These are phyloP conservation scores for Striga asiatica DNA, from an alignment of 257 asterid genomes.

Conservation along the genomic window DNA sequence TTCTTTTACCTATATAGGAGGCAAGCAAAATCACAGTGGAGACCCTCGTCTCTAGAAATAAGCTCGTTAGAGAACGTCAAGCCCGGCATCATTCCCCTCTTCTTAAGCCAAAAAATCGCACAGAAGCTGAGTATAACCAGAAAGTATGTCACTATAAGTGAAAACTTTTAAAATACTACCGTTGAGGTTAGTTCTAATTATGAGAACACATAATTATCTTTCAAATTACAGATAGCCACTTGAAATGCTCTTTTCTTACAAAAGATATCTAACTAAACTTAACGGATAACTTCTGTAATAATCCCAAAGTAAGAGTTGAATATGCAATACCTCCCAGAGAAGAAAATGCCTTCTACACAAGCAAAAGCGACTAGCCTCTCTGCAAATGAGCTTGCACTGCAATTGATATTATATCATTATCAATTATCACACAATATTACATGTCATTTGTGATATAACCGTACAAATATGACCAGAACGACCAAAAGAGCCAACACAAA, in stretches of 20 bases:
- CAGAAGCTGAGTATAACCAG: conserved; percentile 46
- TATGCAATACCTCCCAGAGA: conserved; percentile 55
- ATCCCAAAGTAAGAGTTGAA: not conserved
- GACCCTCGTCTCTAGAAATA: conserved; percentile 80
- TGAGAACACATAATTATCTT: not conserved
- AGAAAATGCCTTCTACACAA: conserved; percentile 82
- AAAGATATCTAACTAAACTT: not conserved
- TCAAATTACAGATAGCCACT: not conserved
- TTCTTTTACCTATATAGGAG: conserved; percentile 44
- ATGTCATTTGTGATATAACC: not conserved
- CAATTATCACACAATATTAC: not conserved
- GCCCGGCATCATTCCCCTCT: conserved; percentile 80
- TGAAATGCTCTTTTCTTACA: not conserved
- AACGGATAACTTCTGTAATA: not conserved
- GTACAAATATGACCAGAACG: not conserved
- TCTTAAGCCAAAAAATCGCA: conserved; percentile 77
- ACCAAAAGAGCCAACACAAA: not conserved
- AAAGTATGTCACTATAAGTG: not conserved
- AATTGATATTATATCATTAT: not conserved
- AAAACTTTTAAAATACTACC: not conserved
- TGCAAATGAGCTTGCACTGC: conserved; percentile 62
- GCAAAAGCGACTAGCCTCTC: conserved; percentile 84
- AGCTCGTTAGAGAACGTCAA: conserved; percentile 80
- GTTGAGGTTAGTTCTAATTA: not conserved
- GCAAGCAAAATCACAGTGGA: conserved; percentile 86